These are phyloP conservation scores for Chrysopogon serrulatus DNA, from an alignment of 176 grass and related monocot genomes.

Conservation along the genomic window DNA sequence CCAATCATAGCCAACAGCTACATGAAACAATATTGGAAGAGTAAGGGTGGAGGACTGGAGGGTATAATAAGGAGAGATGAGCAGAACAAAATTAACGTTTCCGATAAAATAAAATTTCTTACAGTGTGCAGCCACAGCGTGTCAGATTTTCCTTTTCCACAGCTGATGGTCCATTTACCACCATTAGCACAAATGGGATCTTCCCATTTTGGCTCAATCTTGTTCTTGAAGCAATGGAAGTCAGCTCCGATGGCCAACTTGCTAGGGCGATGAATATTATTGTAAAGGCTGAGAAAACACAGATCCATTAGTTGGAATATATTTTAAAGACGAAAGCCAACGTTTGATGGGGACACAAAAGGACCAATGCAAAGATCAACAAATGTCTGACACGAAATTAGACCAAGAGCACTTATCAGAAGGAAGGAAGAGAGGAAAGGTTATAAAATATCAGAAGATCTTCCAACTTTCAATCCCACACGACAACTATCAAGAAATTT, in stretches of 20 bases:
- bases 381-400: neutral
- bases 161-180: slow-evolving; percentile 92
- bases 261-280: slow-evolving; percentile 88
- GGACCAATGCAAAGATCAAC: neutral
- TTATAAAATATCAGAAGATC: neutral
- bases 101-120: slow-evolving; percentile 13
- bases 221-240: slow-evolving; percentile 91
- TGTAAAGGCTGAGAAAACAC: slow-evolving; percentile 69
- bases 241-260: slow-evolving; percentile 69
- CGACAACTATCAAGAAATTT: neutral
- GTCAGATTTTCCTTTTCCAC: slow-evolving; percentile 77
- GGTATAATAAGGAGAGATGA: neutral
- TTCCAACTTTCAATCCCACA: neutral
- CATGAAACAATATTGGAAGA: neutral
- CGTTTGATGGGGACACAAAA: neutral
- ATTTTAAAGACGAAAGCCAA: neutral
- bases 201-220: slow-evolving; percentile 99
- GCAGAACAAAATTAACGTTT: neutral
- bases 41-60: neutral
- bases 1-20: slow-evolving; percentile 93
- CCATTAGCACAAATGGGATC: slow-evolving; percentile 94
- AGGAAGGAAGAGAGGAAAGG: neutral
- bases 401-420: neutral
- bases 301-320: slow-evolving; percentile 17
- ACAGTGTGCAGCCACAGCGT: slow-evolving; percentile 92